These are phyloP conservation scores for Pisolithus tinctorius DNA, from an alignment of 768 basidiomycete genomes.

Conservation along the genomic window DNA sequence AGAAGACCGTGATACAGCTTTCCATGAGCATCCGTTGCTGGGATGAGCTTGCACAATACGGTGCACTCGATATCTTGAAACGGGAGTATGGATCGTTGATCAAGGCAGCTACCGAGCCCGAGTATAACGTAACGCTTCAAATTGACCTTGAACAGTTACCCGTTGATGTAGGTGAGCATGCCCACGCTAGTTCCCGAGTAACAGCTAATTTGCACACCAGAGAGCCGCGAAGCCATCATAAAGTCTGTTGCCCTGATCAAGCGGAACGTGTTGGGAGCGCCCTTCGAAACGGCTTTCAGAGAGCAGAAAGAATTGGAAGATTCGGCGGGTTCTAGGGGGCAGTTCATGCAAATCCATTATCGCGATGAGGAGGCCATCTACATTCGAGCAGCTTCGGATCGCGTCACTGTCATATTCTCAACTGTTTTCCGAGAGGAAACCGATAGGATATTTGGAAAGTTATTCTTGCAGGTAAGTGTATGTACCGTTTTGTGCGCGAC, in stretches of 20 bases:
- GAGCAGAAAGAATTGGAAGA: slow-evolving; percentile 79
- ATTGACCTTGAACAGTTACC: slow-evolving; percentile 88
- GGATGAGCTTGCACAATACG: slow-evolving; percentile 86
- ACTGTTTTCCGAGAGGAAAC: slow-evolving; percentile 97
- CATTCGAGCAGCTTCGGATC: slow-evolving; percentile 86
- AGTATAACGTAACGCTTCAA: slow-evolving; percentile 82
- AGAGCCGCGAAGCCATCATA: slow-evolving; percentile 73
- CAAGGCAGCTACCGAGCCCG: slow-evolving; percentile 63
- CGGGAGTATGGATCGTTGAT: slow-evolving; percentile 80
- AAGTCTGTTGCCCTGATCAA: slow-evolving; percentile 80
- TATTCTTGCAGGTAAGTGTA: slow-evolving; percentile 86
- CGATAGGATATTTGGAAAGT: slow-evolving; percentile 92
- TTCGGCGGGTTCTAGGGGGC: slow-evolving; percentile 59
- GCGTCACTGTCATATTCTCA: slow-evolving; percentile 96
- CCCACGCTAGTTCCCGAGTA: neutral
- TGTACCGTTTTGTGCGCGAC: neutral
- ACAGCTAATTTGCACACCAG: slow-evolving; percentile 34
- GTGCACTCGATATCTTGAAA: slow-evolving; percentile 70
- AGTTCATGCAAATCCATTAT: slow-evolving; percentile 91
- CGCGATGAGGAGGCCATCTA: slow-evolving; percentile 97
- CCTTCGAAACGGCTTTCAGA: slow-evolving; percentile 84
- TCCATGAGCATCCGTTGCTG: slow-evolving; percentile 99
- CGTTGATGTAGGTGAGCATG: slow-evolving; percentile 59
- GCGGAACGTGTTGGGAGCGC: slow-evolving; percentile 89
- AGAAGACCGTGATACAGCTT: slow-evolving; percentile 73